phyloP scores from a whole-genome alignment of 1,139 yeast species.

The Suhomyces terraborum region DNA sequence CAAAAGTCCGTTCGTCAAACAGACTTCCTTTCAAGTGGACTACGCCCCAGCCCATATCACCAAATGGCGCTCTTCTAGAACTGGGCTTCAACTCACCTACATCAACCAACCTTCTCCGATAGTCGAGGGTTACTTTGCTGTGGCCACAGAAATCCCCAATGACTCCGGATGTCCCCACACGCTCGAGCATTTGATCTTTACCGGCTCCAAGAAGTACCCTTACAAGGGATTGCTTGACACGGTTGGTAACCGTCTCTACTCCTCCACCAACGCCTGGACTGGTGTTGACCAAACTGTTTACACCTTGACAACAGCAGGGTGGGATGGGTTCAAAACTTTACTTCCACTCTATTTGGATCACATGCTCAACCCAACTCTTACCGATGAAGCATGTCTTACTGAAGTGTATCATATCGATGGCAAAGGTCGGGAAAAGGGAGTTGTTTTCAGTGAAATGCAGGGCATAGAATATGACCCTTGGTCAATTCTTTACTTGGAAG shows the following conservation, averaged over 20 bases:
- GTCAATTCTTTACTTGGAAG: conserved; percentile 63
- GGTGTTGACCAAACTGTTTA: conserved; percentile 95
- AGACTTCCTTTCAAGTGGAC: conserved; percentile 56
- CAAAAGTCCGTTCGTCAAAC: conserved; percentile 26
- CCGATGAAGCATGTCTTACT: conserved; percentile 88
- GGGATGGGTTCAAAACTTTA: conserved; percentile 87
- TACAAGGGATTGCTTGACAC: conserved; percentile 89
- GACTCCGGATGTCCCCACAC: conserved; percentile 97
- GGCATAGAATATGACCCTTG: conserved; percentile 84
- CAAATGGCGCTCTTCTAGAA: conserved; percentile 72
- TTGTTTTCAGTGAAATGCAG: conserved; percentile 97
- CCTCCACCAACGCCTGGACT: conserved; percentile 97
- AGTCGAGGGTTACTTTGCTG: conserved; percentile 91
- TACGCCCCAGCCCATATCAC: conserved; percentile 65
- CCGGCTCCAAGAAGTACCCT: conserved; percentile 91
- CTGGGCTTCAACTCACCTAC: conserved; percentile 81
- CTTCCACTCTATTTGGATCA: conserved; percentile 93
- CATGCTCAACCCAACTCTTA: conserved; percentile 77
- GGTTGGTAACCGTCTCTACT: conserved; percentile 80
- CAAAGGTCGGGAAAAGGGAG: conserved; percentile 89
- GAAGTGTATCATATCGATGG: conserved; percentile 97
- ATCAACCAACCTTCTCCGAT: conserved; percentile 83
- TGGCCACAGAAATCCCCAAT: conserved; percentile 85
- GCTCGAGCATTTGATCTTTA: conserved; percentile 87
- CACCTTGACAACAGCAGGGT: conserved; percentile 89